These are phyloP conservation scores for Stachybotrys elegans DNA, from an alignment of 2,329 filamentous ascomycete genomes.

Conservation along the genomic window DNA sequence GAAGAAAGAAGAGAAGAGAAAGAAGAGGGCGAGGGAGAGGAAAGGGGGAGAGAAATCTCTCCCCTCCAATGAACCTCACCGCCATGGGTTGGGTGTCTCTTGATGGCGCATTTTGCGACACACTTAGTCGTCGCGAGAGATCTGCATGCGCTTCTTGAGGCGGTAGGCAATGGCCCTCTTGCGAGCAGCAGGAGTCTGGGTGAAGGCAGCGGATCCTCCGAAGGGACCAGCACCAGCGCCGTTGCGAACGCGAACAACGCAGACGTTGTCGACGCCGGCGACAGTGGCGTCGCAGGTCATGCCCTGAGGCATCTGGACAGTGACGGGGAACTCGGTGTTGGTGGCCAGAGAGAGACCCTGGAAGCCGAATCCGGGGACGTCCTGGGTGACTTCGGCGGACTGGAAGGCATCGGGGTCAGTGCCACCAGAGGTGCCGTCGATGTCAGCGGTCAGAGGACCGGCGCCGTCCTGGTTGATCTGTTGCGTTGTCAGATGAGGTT, in stretches of 20 bases:
- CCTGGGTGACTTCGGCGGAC: conserved; percentile 50
- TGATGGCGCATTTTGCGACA: no score
- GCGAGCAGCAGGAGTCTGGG: conserved; percentile 50
- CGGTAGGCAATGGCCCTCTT: conserved; percentile 58
- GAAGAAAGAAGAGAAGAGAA: no score
- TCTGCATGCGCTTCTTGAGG: conserved; percentile 31
- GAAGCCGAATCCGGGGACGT: conserved; percentile 55
- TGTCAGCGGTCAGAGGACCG: conserved; percentile 54
- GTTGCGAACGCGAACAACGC: conserved; percentile 61
- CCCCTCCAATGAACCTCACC: background rate
- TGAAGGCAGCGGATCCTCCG: conserved; percentile 62
- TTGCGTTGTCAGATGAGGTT: background rate
- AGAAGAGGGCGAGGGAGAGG: no score
- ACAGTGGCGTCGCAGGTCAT: conserved; percentile 61
- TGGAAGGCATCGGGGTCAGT: conserved; percentile 57
- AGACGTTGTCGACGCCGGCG: conserved; percentile 56
- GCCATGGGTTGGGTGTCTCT: no score
- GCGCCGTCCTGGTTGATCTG: conserved; percentile 70
- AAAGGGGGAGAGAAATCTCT: background rate
- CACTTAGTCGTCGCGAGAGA: conserved; percentile 14
- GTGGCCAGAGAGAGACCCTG: conserved; percentile 53
- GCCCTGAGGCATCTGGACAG: conserved; percentile 60
- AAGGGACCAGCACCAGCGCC: conserved; percentile 58
- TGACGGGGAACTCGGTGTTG: conserved; percentile 60
- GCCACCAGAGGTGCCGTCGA: conserved; percentile 60